Conservation (phyloP, 2,329 filamentous ascomycete species). For the Colletotrichum scovillei region DNA sequence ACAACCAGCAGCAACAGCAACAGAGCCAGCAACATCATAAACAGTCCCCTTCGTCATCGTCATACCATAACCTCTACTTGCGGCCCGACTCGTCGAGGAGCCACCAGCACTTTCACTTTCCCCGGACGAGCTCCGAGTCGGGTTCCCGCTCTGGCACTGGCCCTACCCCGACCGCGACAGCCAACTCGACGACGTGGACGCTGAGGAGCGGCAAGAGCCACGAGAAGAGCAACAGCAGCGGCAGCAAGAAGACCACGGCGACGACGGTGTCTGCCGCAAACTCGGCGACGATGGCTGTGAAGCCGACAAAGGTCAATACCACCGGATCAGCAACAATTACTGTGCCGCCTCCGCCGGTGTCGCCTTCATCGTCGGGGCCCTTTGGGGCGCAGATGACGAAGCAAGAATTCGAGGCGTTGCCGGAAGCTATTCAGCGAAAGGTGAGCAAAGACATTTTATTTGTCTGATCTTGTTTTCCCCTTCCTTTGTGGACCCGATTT, state of each 20-base stretch:
- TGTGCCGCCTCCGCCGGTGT: constrained; percentile 15
- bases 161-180: background rate
- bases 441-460: constrained; percentile 52
- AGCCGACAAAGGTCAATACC: background rate
- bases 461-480: constrained; percentile 24
- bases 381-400: constrained; percentile 45
- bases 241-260: constrained; percentile 18
- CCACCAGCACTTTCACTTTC: background rate
- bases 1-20: constrained; percentile 9
- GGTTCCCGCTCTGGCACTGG: background rate
- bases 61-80: constrained; percentile 14
- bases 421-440: constrained; percentile 67
- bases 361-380: constrained; percentile 35
- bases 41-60: constrained; percentile 8
- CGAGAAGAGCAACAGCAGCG: constrained; percentile 29
- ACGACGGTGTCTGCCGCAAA: constrained; percentile 1
- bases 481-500: background rate
- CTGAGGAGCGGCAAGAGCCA: constrained; percentile 11
- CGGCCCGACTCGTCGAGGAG: constrained; percentile 30
- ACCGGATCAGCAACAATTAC: constrained; percentile 1
- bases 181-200: background rate
- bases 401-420: constrained; percentile 62
- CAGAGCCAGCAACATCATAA: background rate
- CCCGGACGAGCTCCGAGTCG: constrained; percentile 16
- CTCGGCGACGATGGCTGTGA: background rate